Evolutionary conservation across 73 alveolate genomes (phyloP).

Genomic region (Vitrella brassicaformis): DNA sequence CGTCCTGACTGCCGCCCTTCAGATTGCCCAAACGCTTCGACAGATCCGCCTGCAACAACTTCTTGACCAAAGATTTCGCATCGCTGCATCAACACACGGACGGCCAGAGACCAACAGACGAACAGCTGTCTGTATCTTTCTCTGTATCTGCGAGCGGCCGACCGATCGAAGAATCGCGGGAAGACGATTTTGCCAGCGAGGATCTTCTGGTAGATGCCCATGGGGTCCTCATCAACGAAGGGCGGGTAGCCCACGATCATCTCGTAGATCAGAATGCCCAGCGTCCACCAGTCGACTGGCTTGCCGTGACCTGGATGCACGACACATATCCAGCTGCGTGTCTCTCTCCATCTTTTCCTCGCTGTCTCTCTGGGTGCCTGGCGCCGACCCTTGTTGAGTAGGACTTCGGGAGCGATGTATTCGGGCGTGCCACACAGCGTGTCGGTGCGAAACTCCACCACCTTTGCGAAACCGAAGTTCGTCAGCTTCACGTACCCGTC

Average conservation of each 20-base stretch:
- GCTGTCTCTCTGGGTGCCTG: not conserved
- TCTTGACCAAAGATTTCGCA: constrained; percentile 51
- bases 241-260: constrained; percentile 46
- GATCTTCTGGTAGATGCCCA: constrained; percentile 49
- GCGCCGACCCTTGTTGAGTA: constrained; percentile 26
- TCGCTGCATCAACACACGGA: not conserved
- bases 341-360: not conserved
- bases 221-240: constrained; percentile 44
- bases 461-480: constrained; percentile 32
- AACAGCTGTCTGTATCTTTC: not conserved
- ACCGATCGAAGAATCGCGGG: constrained; percentile 11
- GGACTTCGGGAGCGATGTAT: constrained; percentile 74
- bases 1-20: constrained; percentile 76
- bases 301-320: constrained; percentile 36
- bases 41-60: constrained; percentile 67
- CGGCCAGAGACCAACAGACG: not conserved
- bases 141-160: not conserved
- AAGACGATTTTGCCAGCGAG: constrained; percentile 24
- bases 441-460: constrained; percentile 8
- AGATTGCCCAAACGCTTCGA: constrained; percentile 71
- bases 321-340: not conserved
- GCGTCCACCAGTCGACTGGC: constrained; percentile 54
- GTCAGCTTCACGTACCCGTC: constrained; percentile 35
- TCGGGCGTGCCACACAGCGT: constrained; percentile 61
- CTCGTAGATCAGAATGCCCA: constrained; percentile 47